Evolutionary conservation across 768 basidiomycete genomes (phyloP).

Genomic region (Macrocybe gigantea): DNA sequence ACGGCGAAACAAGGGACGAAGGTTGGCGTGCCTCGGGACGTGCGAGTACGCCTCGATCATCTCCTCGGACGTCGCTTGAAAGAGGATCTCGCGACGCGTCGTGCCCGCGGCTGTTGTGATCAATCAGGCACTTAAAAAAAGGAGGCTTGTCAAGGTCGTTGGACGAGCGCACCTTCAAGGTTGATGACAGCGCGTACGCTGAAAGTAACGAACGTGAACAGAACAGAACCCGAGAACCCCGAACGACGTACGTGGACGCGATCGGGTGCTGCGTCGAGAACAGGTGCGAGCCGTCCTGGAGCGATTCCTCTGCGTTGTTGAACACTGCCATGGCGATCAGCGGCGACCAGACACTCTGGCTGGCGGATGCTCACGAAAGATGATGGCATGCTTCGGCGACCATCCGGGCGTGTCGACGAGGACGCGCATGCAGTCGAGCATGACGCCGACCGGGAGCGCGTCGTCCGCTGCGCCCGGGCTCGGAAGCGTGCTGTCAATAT

Average conservation of each 20-base stretch:
- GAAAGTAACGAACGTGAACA: background rate
- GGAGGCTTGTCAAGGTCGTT: background rate
- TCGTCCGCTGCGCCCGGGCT: slow-evolving; percentile 90
- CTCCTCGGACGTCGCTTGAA: slow-evolving; percentile 92
- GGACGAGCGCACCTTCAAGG: slow-evolving; percentile 60
- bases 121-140: slow-evolving; percentile 2
- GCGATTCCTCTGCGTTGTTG: slow-evolving; percentile 90
- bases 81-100: slow-evolving; percentile 82
- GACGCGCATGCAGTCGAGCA: slow-evolving; percentile 86
- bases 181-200: slow-evolving; percentile 87
- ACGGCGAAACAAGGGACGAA: background rate
- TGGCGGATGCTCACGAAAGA: slow-evolving; percentile 62
- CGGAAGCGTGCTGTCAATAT: slow-evolving; percentile 87
- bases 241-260: slow-evolving; percentile 54
- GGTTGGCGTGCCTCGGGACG: slow-evolving; percentile 57
- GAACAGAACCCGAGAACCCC: background rate
- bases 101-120: slow-evolving; percentile 67
- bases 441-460: slow-evolving; percentile 80
- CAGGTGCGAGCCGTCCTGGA: slow-evolving; percentile 93
- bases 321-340: slow-evolving; percentile 53
- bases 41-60: slow-evolving; percentile 90
- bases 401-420: slow-evolving; percentile 60
- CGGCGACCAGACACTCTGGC: background rate
- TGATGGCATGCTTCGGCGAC: slow-evolving; percentile 69
- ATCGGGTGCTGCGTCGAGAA: slow-evolving; percentile 86